Base-by-base conservation (phyloP, 768 basidiomycete species). In the Lentinus brumalis region DNA sequence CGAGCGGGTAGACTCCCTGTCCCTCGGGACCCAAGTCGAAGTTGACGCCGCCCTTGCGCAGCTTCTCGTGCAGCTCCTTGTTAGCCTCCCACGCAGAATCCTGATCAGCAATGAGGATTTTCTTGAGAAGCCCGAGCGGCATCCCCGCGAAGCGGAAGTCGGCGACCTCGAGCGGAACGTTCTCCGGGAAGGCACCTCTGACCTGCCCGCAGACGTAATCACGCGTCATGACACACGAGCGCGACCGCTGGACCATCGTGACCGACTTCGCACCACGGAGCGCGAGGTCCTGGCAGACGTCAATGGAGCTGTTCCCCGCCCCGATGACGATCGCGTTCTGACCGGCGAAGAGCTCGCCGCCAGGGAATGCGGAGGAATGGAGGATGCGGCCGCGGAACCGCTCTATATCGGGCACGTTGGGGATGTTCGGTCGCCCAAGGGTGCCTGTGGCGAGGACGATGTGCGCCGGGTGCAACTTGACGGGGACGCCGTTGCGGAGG, bases 281-380 rank as follows among this genome's bases (percentile, higher is more conserved):
- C 3, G 65, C 35, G 35, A 35, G 35, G 35, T 35, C 35, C 35
- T 35, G 35, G 35, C 35, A 75, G 14, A 79, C 66, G 60, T 78
- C 77, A 16, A 50, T 53, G 1, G 61, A 15, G 32, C 57, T 54
- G 53, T 82, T 87, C 45, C 85, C 84, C n/a, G 87, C 81, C 14
- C 89, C 88, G 2, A 91, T 76, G n/a, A 90, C 77, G 1, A 89
- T 76, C 5, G 82, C 86, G 65, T 84, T 87, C 76, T 89, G 88
- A 7, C 86, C 86, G 6, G 73, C 59, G 64, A 83, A 81, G 35
- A 81, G 81, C 1, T 71, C 62, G 0, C 83, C 83, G 5, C 75
- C 74, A 21, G 77, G 81, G 70, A 84, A 83, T 18, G 78, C 61
- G 1, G 76, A 75, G 0, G 87, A 85, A 68, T 90, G 89, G 1